Base-by-base conservation (phyloP, 768 basidiomycete genomes). In the Chlorophyllum brunneum region DNA sequence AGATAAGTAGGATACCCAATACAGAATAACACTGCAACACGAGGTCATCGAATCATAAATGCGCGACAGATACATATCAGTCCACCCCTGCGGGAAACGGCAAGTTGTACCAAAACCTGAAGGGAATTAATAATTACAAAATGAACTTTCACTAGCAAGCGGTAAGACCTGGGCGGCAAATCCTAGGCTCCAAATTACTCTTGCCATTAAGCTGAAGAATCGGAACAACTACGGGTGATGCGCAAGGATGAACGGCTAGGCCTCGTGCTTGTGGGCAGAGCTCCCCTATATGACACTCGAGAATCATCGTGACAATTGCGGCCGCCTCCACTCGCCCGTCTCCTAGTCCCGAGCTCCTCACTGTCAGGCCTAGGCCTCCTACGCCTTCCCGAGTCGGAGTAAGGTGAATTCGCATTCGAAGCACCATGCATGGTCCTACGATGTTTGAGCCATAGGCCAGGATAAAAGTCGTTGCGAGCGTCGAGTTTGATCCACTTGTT, bases 361-460 rank as follows among this genome's bases (percentile, higher is more conserved):
- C 30, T 18, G 10, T 22, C 29, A 31, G 43, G 16, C 1, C 18
- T 22, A 30, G 27, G 26, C 41, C 51, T 45, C 26, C 36, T 45
- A 10, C 48, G 38, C 5, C 48, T 37, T 6, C 30, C 18, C 1
- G 39, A n/a, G 16, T 8, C 38, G 20, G 48, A 29, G 16, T n/a
- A 39, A n/a, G 24, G 18, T 2, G 38, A 11, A 23, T 33, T 16
- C 20, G 23, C 27, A 3, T 2, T 11, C 16, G 31, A 10, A 11
- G 30, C 29, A 3, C 45, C 46, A 26, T 54, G 54, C 40, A 54
- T 44, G 4, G 37, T 48, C 6, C 31, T 54, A 22, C 46, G 30
- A 30, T 54, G 54, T n/a, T 54, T 54, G 18, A 33, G 34, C 54
- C 54, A 54, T 23, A 54, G 29, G 2, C 54, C 54, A 16, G 54